Conservation (phyloP, 2,329 filamentous ascomycete species). For the Monilinia laxa region DNA sequence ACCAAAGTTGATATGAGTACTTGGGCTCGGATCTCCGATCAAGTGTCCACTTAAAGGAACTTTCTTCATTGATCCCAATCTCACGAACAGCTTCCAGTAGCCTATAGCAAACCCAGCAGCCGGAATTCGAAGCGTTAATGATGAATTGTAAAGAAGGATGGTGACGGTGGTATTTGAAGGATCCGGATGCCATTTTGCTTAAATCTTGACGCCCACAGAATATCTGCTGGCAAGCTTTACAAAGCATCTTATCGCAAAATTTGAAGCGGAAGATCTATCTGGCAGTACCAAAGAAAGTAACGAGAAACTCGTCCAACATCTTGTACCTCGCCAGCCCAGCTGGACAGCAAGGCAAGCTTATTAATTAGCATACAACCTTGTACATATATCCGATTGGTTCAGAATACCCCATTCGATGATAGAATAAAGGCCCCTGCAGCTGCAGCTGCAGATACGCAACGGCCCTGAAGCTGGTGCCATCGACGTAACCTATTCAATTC, state of each 20-base stretch:
- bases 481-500: too few relatives aligned
- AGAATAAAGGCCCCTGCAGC: not conserved
- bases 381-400: not conserved
- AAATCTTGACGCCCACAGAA: not conserved
- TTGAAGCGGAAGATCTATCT: not conserved
- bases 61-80: too few relatives aligned
- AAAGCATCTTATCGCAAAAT: not conserved
- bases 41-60: not conserved
- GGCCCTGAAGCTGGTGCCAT: too few relatives aligned
- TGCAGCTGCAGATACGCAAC: not conserved
- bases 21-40: fast-evolving
- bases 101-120: not conserved
- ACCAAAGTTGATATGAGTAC: not conserved
- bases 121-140: not conserved
- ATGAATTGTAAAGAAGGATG: slow-evolving; percentile 7
- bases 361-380: not conserved
- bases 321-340: not conserved
- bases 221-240: not conserved
- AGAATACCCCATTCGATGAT: not conserved
- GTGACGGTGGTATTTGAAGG: not conserved
- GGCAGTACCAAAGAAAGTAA: not conserved
- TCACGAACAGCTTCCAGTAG: not conserved
- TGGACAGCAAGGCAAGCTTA: not conserved
- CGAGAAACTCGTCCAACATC: not conserved
- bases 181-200: fast-evolving